Evolutionary conservation across 2,329 filamentous ascomycete species (phyloP), one percentile per base, ranked within the genome.

Genomic region (Claviceps purpurea): DNA sequence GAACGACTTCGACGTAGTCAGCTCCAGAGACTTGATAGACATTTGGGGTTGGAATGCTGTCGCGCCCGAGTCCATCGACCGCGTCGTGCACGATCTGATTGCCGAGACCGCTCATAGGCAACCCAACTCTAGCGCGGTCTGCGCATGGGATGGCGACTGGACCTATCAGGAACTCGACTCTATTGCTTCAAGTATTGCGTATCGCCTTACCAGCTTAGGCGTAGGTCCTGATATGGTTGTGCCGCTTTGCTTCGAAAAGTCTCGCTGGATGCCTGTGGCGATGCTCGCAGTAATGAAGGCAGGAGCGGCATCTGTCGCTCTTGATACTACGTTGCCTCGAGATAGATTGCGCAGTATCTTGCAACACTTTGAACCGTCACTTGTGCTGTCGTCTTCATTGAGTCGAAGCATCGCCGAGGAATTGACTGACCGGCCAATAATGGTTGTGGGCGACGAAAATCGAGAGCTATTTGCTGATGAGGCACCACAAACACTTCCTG

Each of bases 241-340:
- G 11, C 56, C 57, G 22, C 22, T 59, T 2, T 55, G 47, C 43
- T 61, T 62, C 26, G 55, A 58, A 22, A 64, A 64, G 55, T 60
- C 58, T 2, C 37, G 43, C 20, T 57, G 52, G 56, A 56, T 57
- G 34, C 43, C 56, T 3, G 55, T 62, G 1, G 56, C 58, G 2
- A 60, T 62, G 53, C 34, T 64, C 5, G 62, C 55, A 34, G 56
- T 63, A 4, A 49, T 64, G 30, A 60, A 62, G 49, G 54, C 59
- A 4, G 64, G 64, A n/a, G 60, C 56, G 11, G 61, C 55, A n/a
- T 65, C 60, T 42, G 56, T 61, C 2, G 57, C 59, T 1, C 49
- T 64, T 11, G 62, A 64, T 47, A 56, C 56, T 4, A 55, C 57
- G 10, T 54, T 60, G 38, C 60, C 63, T 10, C 37, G 41, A n/a